Evolutionary conservation across 441 rosid species (phyloP).

Genomic region (Gossypium lobatum): DNA sequence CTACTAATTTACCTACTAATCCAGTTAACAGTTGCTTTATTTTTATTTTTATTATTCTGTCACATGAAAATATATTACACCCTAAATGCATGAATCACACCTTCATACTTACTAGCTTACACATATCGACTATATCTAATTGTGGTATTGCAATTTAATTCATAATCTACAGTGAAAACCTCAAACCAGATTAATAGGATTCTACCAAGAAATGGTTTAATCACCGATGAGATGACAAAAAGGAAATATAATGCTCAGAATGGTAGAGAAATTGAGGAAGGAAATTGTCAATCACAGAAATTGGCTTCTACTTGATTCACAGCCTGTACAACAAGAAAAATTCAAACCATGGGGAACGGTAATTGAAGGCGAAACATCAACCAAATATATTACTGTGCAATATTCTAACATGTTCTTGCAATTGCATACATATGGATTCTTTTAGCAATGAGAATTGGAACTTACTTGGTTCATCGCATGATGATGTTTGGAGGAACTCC

Average conservation of each 20-base stretch:
- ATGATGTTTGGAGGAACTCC: conserved; percentile 55
- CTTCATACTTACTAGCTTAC: background rate
- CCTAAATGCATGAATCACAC: background rate
- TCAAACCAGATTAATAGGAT: background rate
- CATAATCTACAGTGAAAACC: background rate
- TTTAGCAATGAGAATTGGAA: conserved; percentile 8
- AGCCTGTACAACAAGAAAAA: background rate
- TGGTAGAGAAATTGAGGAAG: background rate
- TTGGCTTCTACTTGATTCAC: background rate
- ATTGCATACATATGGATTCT: background rate
- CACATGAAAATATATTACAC: background rate
- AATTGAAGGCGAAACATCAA: background rate
- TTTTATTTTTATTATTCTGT: background rate
- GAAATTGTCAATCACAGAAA: background rate
- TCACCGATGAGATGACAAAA: background rate
- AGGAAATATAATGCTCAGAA: background rate
- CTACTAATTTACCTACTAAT: background rate
- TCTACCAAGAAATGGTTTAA: background rate
- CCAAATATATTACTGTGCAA: background rate
- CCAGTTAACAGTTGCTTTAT: background rate
- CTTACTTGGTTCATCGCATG: conserved; percentile 49
- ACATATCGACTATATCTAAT: background rate
- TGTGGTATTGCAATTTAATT: background rate
- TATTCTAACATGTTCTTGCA: background rate
- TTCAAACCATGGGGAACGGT: background rate